Evolutionary conservation across 2,329 filamentous ascomycete genomes (phyloP), one percentile per base, ranked within the genome.

Genomic region (Diplodia sapinea): DNA sequence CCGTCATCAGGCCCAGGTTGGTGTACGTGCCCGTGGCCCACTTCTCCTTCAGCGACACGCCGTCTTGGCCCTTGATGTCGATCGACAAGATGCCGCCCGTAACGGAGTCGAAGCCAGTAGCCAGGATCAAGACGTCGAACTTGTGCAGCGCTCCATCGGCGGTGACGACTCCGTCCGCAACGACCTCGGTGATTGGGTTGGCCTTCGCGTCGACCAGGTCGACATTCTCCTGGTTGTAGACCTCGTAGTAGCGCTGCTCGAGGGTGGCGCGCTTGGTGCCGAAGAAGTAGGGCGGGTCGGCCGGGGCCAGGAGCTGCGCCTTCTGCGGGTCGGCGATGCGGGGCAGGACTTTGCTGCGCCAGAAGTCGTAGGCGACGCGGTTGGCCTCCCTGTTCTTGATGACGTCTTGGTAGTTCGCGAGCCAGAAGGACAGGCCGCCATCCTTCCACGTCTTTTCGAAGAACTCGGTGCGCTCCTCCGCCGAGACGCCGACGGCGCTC

Each of bases 401-500:
- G 67, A 81, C 65, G 68, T 82, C 81, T 40, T 76, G 74, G 73
- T 81, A 80, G 40, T 77, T 81, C 6, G 75, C 79, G 1, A 82
- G 72, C 80, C 80, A 82, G 69, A 79, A 80, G 38, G 77, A 74
- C 68, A 79, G 79, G 0, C 78, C 78, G 15, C 79, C 79, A 43
- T 77, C 74, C 52, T 78, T 70, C 73, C 78, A 82, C 1, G 80
- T 72, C 67, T 78, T 75, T 63, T 82, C 74, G 66, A 79, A 83
- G 70, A 82, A 80, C 5, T 74, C 75, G 66, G 82, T 78, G 4
- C 81, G 77, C 68, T 81, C 76, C 68, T 82, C 79, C 1, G 77
- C 74, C 2, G 71, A 73, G 57, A 82, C 80, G 20, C 82, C 80
- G 55, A 82, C 86, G 0, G 86, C 87, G 51, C 84, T 82, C 68